A percentile compares a stretch with the other conserved stretches of the same genome.
Evolutionary conservation across 176 grass and related monocot species (phyloP).

Genomic region (Bromus sterilis): DNA sequence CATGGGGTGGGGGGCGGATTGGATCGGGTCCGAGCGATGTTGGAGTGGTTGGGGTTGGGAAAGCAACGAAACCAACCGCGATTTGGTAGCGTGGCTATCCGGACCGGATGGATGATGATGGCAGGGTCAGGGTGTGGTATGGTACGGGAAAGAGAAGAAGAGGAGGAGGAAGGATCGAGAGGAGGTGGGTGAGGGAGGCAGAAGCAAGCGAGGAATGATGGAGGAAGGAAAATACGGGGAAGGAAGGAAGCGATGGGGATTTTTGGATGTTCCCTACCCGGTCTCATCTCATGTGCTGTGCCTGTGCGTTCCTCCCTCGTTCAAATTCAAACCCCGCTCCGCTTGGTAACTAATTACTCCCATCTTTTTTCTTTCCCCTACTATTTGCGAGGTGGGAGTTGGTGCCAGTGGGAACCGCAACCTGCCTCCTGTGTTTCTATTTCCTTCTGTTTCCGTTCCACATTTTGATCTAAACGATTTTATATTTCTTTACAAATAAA

Average conservation of each 20-base stretch:
- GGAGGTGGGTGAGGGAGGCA: slow-evolving; percentile 16
- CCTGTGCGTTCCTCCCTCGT: not conserved
- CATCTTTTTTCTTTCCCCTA: too few relatives aligned
- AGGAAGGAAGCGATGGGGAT: not conserved
- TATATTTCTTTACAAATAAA: too few relatives aligned
- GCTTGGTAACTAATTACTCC: too few relatives aligned
- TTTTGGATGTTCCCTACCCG: not conserved
- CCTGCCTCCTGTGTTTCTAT: too few relatives aligned
- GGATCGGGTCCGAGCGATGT: not conserved
- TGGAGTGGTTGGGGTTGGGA: slow-evolving; percentile 28
- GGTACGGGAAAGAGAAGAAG: not conserved
- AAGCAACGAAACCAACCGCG: slow-evolving; percentile 14
- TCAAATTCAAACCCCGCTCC: slow-evolving; percentile 3
- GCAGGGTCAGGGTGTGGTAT: not conserved
- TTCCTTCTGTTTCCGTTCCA: not conserved
- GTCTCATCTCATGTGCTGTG: not conserved
- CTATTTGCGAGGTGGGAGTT: not conserved
- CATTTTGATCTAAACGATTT: too few relatives aligned
- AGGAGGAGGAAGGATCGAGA: slow-evolving; percentile 1
- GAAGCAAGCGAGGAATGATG: not conserved
- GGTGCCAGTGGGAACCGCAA: too few relatives aligned
- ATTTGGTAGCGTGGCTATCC: slow-evolving; percentile 19
- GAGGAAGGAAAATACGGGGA: slow-evolving; percentile 16
- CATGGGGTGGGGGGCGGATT: not conserved
- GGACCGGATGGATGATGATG: not conserved